phyloP scores from a whole-genome alignment of 73 alveolate genomes.

The Paramecium caudatum region DNA sequence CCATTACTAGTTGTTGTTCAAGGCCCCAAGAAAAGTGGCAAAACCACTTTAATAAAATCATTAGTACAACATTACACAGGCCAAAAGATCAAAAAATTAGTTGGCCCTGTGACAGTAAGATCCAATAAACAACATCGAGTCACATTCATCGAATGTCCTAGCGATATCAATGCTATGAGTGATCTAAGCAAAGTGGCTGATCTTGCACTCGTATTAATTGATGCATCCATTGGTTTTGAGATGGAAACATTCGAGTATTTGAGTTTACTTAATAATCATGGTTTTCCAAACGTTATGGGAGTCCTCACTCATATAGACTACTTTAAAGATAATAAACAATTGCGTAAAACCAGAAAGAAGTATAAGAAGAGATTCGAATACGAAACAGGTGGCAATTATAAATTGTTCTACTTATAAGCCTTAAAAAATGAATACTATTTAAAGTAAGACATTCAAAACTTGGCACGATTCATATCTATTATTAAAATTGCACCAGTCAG shows the following conservation, averaged over 20 bases:
- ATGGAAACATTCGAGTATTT: conserved; percentile 99
- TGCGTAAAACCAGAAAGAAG: conserved; percentile 96
- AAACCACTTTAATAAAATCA: conserved; percentile 98
- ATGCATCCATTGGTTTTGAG: conserved; percentile 99
- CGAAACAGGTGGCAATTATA: conserved; percentile 99
- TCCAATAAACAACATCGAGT: conserved; percentile 92
- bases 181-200: conserved; percentile 99
- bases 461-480: conserved; percentile 92
- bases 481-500: conserved; percentile 80
- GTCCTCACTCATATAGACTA: conserved; percentile 99
- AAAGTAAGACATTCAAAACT: conserved; percentile 91
- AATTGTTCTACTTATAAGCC: conserved; percentile 98
- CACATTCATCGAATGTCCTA: conserved; percentile 99
- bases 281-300: conserved; percentile 98
- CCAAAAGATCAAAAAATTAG: conserved; percentile 88
- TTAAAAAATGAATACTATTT: conserved; percentile 91
- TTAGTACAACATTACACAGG: conserved; percentile 97
- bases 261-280: conserved; percentile 95
- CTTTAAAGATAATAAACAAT: conserved; percentile 97
- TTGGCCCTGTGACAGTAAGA: conserved; percentile 96
- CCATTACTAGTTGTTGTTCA: conserved; percentile 58
- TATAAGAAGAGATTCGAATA: conserved; percentile 99
- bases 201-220: conserved; percentile 97
- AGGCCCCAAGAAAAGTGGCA: conserved; percentile 93
- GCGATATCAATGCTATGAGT: conserved; percentile 97